phyloP scores from a whole-genome alignment of 129 eudicot genomes.

The Daucus carota region DNA sequence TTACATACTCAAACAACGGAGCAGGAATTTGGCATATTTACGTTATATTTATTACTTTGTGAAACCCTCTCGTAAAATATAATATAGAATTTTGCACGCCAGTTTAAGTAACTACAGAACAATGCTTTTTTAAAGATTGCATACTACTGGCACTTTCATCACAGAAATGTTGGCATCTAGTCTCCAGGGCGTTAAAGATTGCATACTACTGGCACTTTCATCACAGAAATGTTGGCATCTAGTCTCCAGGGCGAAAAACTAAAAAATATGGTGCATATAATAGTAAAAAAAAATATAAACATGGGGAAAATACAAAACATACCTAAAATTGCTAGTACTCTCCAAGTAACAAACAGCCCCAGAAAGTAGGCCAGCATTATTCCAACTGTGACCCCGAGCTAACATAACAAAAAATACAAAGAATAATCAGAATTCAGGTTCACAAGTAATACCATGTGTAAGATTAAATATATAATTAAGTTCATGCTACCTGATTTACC shows the following conservation, averaged over 20 bases:
- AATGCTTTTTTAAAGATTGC: neutral
- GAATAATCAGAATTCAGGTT: neutral
- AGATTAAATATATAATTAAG: neutral
- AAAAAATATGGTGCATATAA: neutral
- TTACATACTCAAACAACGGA: neutral
- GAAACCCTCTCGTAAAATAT: neutral
- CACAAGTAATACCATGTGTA: neutral
- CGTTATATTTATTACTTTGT: neutral
- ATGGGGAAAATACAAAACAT: constrained; percentile 3
- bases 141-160: neutral
- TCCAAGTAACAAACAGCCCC: constrained; percentile 74
- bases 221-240: neutral
- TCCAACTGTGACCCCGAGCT: constrained; percentile 84
- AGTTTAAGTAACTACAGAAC: neutral
- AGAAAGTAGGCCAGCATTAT: constrained; percentile 69
- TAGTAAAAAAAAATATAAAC: neutral
- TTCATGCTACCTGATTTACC: constrained; percentile 28
- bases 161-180: neutral
- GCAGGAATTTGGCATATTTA: neutral
- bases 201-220: neutral
- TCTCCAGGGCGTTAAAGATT: neutral
- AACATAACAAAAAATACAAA: constrained; percentile 3
- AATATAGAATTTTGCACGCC: neutral
- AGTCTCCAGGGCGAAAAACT: neutral
- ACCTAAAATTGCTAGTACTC: constrained; percentile 71